phyloP scores from a whole-genome alignment of 2,329 filamentous ascomycete genomes.

The Colletotrichum spaethianum region DNA sequence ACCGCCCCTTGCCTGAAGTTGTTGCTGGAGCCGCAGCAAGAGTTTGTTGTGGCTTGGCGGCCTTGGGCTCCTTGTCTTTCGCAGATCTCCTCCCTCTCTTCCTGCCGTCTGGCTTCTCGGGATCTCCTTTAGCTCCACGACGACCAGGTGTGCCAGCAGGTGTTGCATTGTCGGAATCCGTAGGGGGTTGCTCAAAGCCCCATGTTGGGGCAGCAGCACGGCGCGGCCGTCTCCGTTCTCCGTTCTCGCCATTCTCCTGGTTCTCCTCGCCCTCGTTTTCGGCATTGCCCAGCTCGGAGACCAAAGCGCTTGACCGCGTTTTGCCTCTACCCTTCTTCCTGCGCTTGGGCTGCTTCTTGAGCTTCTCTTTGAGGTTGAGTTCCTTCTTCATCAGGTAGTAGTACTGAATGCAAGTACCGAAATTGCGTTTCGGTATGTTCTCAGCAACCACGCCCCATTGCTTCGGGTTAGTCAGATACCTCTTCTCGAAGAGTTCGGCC shows the following conservation, averaged over 20 bases:
- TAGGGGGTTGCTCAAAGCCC: constrained; percentile 71
- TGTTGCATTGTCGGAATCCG: constrained; percentile 73
- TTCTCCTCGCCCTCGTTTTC: constrained; percentile 71
- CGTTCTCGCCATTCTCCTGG: constrained; percentile 71
- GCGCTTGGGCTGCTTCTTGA: constrained; percentile 74
- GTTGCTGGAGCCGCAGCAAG: constrained; percentile 63
- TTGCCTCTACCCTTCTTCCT: constrained; percentile 66
- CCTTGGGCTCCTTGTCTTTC: constrained; percentile 61
- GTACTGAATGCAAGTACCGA: constrained; percentile 86
- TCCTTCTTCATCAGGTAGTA: constrained; percentile 87
- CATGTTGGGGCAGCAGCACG: constrained; percentile 80
- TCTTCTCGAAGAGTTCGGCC: constrained; percentile 78
- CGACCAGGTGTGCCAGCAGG: constrained; percentile 71
- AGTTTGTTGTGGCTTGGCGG: constrained; percentile 51
- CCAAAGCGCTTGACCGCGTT: constrained; percentile 74
- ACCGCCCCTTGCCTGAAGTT: constrained; percentile 61
- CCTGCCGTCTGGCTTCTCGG: constrained; percentile 56
- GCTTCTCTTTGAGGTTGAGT: constrained; percentile 82
- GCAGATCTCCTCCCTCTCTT: constrained; percentile 57
- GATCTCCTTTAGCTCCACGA: constrained; percentile 64
- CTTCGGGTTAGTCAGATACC: constrained; percentile 83
- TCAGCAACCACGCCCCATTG: constrained; percentile 86
- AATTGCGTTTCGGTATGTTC: constrained; percentile 76
- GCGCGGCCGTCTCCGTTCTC: constrained; percentile 72
- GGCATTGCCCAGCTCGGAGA: constrained; percentile 75